Evolutionary conservation across 2,329 filamentous ascomycete species (phyloP).

Genomic region (Aspergillus amoenus): DNA sequence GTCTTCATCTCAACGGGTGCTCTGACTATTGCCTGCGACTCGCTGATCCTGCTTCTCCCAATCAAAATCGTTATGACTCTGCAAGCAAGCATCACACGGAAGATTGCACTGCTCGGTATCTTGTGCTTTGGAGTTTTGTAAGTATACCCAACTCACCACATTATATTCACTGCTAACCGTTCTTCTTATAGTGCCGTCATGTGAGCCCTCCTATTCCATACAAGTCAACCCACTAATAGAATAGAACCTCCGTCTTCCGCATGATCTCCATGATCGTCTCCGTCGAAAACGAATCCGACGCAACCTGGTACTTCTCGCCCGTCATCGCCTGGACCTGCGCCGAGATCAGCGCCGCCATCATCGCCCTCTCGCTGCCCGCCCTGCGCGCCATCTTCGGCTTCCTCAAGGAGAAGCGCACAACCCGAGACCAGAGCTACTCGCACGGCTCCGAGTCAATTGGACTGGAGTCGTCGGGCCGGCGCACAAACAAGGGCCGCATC

Average conservation of each 20-base stretch:
- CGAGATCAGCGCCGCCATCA: conserved; percentile 19
- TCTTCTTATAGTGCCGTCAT: conserved; percentile 5
- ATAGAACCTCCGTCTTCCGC: conserved; percentile 20
- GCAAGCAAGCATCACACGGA: conserved; percentile 16
- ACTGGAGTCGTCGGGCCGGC: background rate
- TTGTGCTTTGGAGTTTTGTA: conserved; percentile 21
- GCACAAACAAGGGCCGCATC: background rate
- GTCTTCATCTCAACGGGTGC: conserved; percentile 17
- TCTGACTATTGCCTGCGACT: conserved; percentile 21
- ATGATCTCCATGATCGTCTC: conserved; percentile 21
- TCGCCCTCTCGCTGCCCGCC: conserved; percentile 20
- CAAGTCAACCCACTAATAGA: background rate
- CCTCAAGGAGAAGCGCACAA: background rate
- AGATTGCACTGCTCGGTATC: conserved; percentile 9
- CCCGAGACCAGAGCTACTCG: background rate
- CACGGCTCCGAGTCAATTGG: background rate
- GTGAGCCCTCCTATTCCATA: background rate
- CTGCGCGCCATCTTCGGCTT: conserved; percentile 4
- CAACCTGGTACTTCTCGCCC: conserved; percentile 23
- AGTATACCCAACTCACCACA: background rate
- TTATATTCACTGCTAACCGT: background rate
- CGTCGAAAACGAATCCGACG: conserved; percentile 13
- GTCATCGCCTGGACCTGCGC: conserved; percentile 20
- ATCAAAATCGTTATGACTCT: conserved; percentile 18
- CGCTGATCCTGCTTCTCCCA: conserved; percentile 18